These are phyloP conservation scores for Hypomyces perniciosus DNA, from an alignment of 2,329 filamentous ascomycete species.

Conservation along the genomic window DNA sequence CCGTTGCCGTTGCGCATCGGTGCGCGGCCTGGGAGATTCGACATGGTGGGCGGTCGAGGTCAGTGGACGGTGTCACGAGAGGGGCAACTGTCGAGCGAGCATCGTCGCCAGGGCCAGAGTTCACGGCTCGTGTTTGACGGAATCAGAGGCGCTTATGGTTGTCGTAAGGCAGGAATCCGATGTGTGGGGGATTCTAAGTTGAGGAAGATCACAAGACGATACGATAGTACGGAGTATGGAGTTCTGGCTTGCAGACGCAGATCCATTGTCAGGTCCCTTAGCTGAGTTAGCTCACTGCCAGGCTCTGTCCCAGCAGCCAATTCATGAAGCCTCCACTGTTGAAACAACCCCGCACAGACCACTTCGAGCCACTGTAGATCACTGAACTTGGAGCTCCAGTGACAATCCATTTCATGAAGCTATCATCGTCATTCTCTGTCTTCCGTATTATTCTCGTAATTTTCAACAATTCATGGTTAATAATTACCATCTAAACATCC, in stretches of 20 bases:
- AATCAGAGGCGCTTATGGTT: not conserved
- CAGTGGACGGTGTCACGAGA: slow-evolving; percentile 9
- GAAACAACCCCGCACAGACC: slow-evolving; percentile 10
- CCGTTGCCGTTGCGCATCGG: slow-evolving; percentile 34
- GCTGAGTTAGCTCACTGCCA: too few relatives aligned
- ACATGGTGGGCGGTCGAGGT: slow-evolving; percentile 34
- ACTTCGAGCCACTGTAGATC: slow-evolving; percentile 1
- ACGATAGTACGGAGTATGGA: too few relatives aligned
- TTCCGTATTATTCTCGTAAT: too few relatives aligned
- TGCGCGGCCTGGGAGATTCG: slow-evolving; percentile 42
- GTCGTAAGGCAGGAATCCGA: too few relatives aligned
- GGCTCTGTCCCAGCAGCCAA: too few relatives aligned
- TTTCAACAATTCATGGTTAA: too few relatives aligned
- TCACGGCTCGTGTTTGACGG: not conserved
- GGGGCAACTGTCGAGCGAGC: slow-evolving; percentile 11
- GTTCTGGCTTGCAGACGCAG: too few relatives aligned
- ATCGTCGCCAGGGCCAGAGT: slow-evolving; percentile 12
- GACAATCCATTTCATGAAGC: slow-evolving; percentile 27
- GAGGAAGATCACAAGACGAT: too few relatives aligned
- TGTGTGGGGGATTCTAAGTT: too few relatives aligned
- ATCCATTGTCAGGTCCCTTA: too few relatives aligned
- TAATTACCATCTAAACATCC: not conserved
- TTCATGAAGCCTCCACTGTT: not conserved
- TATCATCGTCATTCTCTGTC: too few relatives aligned
- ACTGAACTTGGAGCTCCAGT: slow-evolving; percentile 9